Base-by-base conservation (phyloP, 2,329 filamentous ascomycete species). In the Venturia carpophila region DNA sequence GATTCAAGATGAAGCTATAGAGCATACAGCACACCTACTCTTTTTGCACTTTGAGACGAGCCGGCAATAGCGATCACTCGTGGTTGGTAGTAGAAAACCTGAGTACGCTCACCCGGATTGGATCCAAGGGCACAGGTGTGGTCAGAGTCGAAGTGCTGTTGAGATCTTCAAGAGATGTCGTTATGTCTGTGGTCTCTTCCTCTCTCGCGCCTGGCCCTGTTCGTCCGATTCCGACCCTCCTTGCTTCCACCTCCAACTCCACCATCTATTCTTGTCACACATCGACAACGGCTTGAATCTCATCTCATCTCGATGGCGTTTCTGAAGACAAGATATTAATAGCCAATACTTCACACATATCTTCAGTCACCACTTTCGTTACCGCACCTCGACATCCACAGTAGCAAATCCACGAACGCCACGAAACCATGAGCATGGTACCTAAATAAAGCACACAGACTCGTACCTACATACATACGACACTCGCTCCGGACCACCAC, bases 361-460 rank as follows among this genome's bases (percentile, higher is more conserved):
- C 47, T 19, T 30, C n/a, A 24, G 21, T 49, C n/a, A 21, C 19
- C 4, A 49, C 30, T 55, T 11, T 5, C 19, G n/a, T 34, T 9
- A 55, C 11, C 19, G 24, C 24, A 30, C 19, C 24, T 30, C 11
- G 21, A 9, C 7, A 47, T 21, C 5, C 45, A 47, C 19, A n/a
- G 3, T n/a, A 11, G 39, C 39, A 41, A 34, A 13, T 11, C 49
- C 24, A 13, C 49, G 13, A 34, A 34, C 49, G 49, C 49, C 49
- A 55, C 24, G 3, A 17, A 55, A 9, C 47, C 6, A 5, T 52
- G 4, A 27, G 1, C 47, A 52, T 45, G 42, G 42, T 3, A 52
- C 9, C 47, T 27, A 52, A 52, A 52, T 52, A 52, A 52, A 52
- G 47, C n/a, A 52, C 47, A 17, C n/a, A n/a, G 45, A 47, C 13